Percentiles rank a stretch among this genome's conserved stretches.
Conservation (phyloP, 2,329 filamentous ascomycete species). For the Aspergillus amoenus region DNA sequence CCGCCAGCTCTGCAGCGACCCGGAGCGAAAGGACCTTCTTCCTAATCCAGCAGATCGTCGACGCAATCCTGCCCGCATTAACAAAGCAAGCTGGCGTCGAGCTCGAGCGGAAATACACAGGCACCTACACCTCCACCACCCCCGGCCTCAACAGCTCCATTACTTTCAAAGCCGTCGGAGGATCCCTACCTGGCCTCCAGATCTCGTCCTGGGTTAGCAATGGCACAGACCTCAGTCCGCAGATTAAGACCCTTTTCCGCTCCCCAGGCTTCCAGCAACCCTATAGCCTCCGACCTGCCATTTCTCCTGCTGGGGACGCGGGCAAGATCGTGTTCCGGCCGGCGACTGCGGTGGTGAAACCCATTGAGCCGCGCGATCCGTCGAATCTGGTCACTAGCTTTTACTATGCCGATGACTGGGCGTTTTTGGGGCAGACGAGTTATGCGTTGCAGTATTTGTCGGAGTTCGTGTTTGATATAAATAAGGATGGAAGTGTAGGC, state of each 20-base stretch:
- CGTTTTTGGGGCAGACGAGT: constrained; percentile 16
- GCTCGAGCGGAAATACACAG: constrained; percentile 25
- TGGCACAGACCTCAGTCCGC: constrained; percentile 26
- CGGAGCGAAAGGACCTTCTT: constrained; percentile 9
- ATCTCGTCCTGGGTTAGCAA: constrained; percentile 33
- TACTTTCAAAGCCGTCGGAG: constrained; percentile 12
- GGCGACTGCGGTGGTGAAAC: constrained; percentile 7
- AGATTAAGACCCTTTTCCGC: not conserved
- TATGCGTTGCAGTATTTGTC: constrained; percentile 25
- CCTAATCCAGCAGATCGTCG: constrained; percentile 28
- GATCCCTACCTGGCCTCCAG: constrained; percentile 22
- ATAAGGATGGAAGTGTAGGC: constrained; percentile 20
- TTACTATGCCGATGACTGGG: constrained; percentile 21
- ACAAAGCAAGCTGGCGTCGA: constrained; percentile 30
- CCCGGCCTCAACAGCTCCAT: constrained; percentile 26
- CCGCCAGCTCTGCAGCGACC: constrained; percentile 28
- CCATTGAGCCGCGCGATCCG: constrained; percentile 4
- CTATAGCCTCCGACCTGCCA: constrained; percentile 23
- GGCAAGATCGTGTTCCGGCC: constrained; percentile 22
- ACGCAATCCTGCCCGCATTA: constrained; percentile 32
- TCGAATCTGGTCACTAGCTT: constrained; percentile 16
- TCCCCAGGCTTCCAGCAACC: not conserved
- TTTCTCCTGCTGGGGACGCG: constrained; percentile 7
- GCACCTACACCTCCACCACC: constrained; percentile 27
- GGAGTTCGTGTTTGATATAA: constrained; percentile 30